Evolutionary conservation across 2,329 filamentous ascomycete genomes (phyloP).

Genomic region (Magnaporthiopsis incrustans): DNA sequence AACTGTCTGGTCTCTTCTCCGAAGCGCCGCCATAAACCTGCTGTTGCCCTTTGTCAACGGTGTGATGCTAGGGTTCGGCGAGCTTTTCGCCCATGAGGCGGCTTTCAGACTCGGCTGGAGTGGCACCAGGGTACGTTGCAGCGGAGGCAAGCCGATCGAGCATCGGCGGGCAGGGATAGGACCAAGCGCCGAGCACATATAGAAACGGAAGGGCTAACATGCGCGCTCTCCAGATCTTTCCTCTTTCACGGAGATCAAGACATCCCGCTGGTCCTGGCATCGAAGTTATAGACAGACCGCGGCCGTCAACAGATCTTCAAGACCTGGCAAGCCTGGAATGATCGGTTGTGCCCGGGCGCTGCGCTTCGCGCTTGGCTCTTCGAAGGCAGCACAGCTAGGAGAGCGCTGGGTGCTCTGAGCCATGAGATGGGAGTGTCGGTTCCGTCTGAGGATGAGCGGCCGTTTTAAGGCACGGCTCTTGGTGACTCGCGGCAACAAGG

Average conservation of each 20-base stretch:
- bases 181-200: neutral
- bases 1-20: slow-evolving; percentile 74
- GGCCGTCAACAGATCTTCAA: slow-evolving; percentile 48
- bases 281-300: slow-evolving; percentile 63
- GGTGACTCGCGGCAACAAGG: neutral
- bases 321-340: slow-evolving; percentile 64
- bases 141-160: neutral
- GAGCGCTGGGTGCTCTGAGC: neutral
- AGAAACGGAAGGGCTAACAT: neutral
- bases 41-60: slow-evolving; percentile 93
- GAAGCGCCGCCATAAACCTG: slow-evolving; percentile 92
- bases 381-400: neutral
- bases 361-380: neutral
- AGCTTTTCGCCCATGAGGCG: slow-evolving; percentile 92
- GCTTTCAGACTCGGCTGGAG: slow-evolving; percentile 92
- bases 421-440: neutral
- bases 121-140: slow-evolving; percentile 70
- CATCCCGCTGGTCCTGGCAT: slow-evolving; percentile 73
- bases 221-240: slow-evolving; percentile 41
- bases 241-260: slow-evolving; percentile 49
- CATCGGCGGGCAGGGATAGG: neutral
- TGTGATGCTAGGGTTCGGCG: slow-evolving; percentile 95
- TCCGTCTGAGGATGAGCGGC: neutral
- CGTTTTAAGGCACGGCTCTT: neutral
- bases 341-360: slow-evolving; percentile 10